A percentile compares a stretch with the other conserved stretches of the same genome.
phyloP scores from a whole-genome alignment of 352 stramenopile genomes.

The Thraustochytrium sp. region DNA sequence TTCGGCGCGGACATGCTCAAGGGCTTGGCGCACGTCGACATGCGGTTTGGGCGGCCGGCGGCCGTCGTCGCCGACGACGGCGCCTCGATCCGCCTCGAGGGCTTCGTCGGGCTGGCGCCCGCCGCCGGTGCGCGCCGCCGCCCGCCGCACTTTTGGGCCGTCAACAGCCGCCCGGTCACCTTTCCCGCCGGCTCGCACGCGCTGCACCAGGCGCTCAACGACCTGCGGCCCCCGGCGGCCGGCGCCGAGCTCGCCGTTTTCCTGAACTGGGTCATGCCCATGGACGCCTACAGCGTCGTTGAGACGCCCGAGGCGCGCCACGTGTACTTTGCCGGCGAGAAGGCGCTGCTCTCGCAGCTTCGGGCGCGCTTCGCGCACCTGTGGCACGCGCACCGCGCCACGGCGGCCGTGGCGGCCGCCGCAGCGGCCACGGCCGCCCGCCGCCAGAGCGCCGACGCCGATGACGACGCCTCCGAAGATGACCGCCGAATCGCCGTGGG shows the following conservation, averaged over 20 bases:
- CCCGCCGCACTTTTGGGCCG: conserved; percentile 81
- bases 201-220: conserved; percentile 57
- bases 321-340: conserved; percentile 69
- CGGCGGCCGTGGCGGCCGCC: background rate
- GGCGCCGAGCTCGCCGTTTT: conserved; percentile 88
- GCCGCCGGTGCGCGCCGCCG: conserved; percentile 55
- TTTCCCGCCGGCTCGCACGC: conserved; percentile 60
- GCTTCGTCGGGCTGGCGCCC: conserved; percentile 64
- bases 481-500: too few species aligned
- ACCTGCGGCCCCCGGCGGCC: conserved; percentile 79
- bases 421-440: background rate
- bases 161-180: conserved; percentile 91
- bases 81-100: conserved; percentile 12
- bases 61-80: background rate
- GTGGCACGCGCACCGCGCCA: background rate
- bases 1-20: conserved; percentile 46
- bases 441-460: background rate
- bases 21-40: background rate
- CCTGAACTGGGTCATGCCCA: conserved; percentile 77
- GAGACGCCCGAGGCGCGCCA: conserved; percentile 92
- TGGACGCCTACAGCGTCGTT: conserved; percentile 88
- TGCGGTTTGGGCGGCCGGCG: conserved; percentile 2
- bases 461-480: background rate
- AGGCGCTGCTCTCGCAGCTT: conserved; percentile 37
- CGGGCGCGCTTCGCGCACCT: conserved; percentile 43